Conservation (phyloP, 257 asterid species). For the Solanum pinnatisectum region DNA sequence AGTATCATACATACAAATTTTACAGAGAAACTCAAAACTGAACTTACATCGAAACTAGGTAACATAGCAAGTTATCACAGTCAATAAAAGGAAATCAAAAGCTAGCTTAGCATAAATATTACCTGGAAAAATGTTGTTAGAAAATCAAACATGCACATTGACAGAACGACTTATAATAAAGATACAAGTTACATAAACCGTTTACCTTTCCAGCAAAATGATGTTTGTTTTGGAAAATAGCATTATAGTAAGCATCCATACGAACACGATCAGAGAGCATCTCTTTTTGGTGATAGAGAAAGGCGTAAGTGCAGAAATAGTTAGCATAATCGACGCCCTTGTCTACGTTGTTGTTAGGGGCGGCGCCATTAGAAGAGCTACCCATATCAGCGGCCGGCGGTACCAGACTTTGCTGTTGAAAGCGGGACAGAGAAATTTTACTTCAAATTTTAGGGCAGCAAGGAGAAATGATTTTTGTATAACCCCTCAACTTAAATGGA, state of each 20-base stretch:
- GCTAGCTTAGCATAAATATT: background rate
- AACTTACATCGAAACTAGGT: background rate
- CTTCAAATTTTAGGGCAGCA: background rate
- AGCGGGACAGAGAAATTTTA: background rate
- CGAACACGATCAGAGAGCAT: constrained; percentile 98
- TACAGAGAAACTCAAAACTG: background rate
- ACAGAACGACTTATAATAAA: background rate
- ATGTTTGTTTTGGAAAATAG: constrained; percentile 68
- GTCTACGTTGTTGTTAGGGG: constrained; percentile 29
- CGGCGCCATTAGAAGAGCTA: constrained; percentile 34
- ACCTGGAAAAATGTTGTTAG: background rate
- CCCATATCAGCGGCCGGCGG: constrained; percentile 30
- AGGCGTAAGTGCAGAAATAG: constrained; percentile 92
- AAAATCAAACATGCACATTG: background rate
- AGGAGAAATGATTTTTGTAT: background rate
- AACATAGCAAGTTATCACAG: background rate
- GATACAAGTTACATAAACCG: background rate
- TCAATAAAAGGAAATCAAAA: background rate
- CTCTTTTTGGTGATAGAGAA: constrained; percentile 95
- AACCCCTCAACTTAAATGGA: background rate
- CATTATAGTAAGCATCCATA: constrained; percentile 90
- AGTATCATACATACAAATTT: background rate
- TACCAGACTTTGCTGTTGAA: background rate
- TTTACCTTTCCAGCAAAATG: constrained; percentile 79
- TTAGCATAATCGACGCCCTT: constrained; percentile 89